Conservation (phyloP, 2,329 filamentous ascomycete genomes). For the Chalara sp. region DNA sequence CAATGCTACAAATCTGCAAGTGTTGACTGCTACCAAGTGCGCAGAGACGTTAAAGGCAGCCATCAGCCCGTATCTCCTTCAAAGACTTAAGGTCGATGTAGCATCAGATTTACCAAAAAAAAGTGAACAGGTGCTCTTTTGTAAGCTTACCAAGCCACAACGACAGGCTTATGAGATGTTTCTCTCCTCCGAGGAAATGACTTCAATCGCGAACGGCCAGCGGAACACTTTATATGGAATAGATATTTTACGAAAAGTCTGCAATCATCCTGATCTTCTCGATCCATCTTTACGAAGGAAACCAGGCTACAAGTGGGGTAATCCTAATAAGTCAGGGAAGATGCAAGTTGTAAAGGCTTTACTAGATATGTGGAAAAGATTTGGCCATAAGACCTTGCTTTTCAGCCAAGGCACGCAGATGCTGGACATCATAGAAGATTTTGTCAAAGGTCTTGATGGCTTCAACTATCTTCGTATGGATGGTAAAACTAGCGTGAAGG, state of each 20-base stretch:
- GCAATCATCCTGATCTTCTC: constrained; percentile 89
- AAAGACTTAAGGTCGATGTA: constrained; percentile 89
- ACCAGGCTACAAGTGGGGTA: constrained; percentile 69
- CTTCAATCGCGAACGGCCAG: constrained; percentile 67
- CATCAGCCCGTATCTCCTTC: constrained; percentile 87
- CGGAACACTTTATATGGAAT: constrained; percentile 83
- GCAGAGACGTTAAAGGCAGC: constrained; percentile 90
- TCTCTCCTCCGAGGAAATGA: constrained; percentile 75
- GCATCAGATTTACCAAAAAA: constrained; percentile 92
- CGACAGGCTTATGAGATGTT: constrained; percentile 76
- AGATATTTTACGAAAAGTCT: constrained; percentile 89
- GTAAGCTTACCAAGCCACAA: constrained; percentile 78
- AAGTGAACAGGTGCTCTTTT: constrained; percentile 93
- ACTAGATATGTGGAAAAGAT: constrained; percentile 77
- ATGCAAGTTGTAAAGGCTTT: constrained; percentile 91
- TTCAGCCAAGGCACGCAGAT: constrained; percentile 94
- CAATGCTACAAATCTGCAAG: constrained; percentile 87
- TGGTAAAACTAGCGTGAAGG: constrained; percentile 80
- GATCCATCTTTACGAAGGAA: constrained; percentile 53
- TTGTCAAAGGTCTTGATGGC: constrained; percentile 59
- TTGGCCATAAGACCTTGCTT: constrained; percentile 82
- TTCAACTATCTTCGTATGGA: constrained; percentile 89
- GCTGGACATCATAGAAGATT: constrained; percentile 87
- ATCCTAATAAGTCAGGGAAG: constrained; percentile 76
- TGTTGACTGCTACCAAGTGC: constrained; percentile 90